Percentiles rank a stretch among this genome's conserved stretches.
These are phyloP conservation scores for Termitomyces eurrhizus DNA, from an alignment of 768 basidiomycete genomes.

Conservation along the genomic window DNA sequence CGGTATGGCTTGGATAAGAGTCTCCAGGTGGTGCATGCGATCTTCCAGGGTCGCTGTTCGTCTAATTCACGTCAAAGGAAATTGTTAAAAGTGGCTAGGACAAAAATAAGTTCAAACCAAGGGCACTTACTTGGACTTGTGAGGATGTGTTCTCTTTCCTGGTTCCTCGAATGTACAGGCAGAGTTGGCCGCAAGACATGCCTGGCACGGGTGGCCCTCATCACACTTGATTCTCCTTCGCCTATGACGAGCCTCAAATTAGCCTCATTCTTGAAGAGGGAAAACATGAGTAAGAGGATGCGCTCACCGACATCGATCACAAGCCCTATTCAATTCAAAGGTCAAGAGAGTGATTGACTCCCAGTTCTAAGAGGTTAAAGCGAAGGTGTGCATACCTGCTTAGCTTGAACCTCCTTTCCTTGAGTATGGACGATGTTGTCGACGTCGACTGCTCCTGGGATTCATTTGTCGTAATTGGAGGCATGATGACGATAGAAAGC, in stretches of 20 bases:
- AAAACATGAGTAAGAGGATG: neutral
- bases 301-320: constrained; percentile 86
- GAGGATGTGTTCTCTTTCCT: constrained; percentile 79
- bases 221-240: constrained; percentile 85
- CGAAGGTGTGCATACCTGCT: constrained; percentile 56
- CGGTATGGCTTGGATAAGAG: constrained; percentile 80
- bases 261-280: neutral
- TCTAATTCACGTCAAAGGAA: constrained; percentile 31
- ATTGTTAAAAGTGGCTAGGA: neutral
- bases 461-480: constrained; percentile 40
- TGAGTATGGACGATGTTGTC: constrained; percentile 47
- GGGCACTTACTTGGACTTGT: constrained; percentile 77
- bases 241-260: constrained; percentile 30
- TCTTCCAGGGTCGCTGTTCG: constrained; percentile 83
- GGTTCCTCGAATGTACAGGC: constrained; percentile 86
- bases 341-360: neutral
- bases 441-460: constrained; percentile 39
- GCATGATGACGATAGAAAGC: constrained; percentile 37
- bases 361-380: neutral
- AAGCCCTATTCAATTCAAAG: constrained; percentile 52
- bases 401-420: constrained; percentile 83
- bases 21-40: constrained; percentile 85
- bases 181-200: constrained; percentile 78
- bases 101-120: constrained; percentile 4
- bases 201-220: constrained; percentile 86